Percentiles rank a stretch among this genome's conserved stretches.
Evolutionary conservation across 495 filamentous ascomycete species (phyloP).

Genomic region (Aspergillus affinis): DNA sequence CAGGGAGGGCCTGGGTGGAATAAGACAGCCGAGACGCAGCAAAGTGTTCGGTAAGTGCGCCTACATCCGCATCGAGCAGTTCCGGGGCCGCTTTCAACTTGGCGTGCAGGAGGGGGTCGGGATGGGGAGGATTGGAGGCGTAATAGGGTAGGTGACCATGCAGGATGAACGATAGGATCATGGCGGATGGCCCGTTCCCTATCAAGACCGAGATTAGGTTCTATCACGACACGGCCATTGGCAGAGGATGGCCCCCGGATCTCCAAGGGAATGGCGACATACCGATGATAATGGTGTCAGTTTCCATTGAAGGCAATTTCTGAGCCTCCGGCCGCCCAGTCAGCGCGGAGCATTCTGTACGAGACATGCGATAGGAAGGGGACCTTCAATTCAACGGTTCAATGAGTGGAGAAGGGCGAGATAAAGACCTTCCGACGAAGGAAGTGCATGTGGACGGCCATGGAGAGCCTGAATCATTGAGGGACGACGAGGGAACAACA

Average conservation of each 20-base stretch:
- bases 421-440: slow-evolving; percentile 24
- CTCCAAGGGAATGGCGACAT: slow-evolving; percentile 25
- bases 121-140: slow-evolving; percentile 51
- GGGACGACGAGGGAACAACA: slow-evolving; percentile 7
- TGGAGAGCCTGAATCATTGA: slow-evolving; percentile 23
- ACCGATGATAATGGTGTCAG: slow-evolving; percentile 51
- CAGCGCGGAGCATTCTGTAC: slow-evolving; percentile 38
- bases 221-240: slow-evolving; percentile 11
- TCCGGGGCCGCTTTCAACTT: slow-evolving; percentile 48
- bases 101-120: slow-evolving; percentile 58
- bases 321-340: slow-evolving; percentile 27
- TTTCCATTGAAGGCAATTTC: slow-evolving; percentile 40
- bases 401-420: slow-evolving; percentile 14
- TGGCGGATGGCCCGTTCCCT: slow-evolving; percentile 66
- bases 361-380: slow-evolving; percentile 22
- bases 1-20: slow-evolving; percentile 63
- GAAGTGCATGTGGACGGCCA: slow-evolving; percentile 24
- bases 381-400: slow-evolving; percentile 16
- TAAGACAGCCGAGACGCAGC: slow-evolving; percentile 60
- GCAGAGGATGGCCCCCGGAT: slow-evolving; percentile 10
- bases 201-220: slow-evolving; percentile 9
- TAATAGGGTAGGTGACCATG: slow-evolving; percentile 66
- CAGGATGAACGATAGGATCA: slow-evolving; percentile 67
- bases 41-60: slow-evolving; percentile 59
- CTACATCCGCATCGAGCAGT: slow-evolving; percentile 47